Base-by-base conservation (phyloP, 2,329 filamentous ascomycete species). In the Talaromyces rugulosus region DNA sequence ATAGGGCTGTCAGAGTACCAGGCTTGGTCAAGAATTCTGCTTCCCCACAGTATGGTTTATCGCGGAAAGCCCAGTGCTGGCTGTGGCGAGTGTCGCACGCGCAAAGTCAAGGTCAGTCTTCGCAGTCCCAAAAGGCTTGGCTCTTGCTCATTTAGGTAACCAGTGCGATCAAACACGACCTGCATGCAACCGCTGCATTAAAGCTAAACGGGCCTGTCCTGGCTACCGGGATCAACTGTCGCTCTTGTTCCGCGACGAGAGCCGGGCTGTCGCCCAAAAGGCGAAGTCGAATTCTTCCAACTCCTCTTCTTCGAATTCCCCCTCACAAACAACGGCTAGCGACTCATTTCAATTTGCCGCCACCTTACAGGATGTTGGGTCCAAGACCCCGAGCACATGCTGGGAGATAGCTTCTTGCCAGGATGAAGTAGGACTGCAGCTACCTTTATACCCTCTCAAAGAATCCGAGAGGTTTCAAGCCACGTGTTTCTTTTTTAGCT, bases 201-300 rank as follows among this genome's bases (percentile, higher is more conserved):
- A 85, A 47, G 81, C 85, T 53, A 80, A 81, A 68, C 85, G 85
- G 72, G 81, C 77, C 67, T 89, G 86, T 66, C 84, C 85, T 23
- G 86, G 86, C 6, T 88, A 89, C 68, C 81, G 86, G 66, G 85
- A 88, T 65, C 84, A 87, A 71, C 75, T 88, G 36, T 85, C 85
- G 34, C 77, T 88, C 62, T 84, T 88, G 81, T 89, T 89, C 70
- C 84, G 86, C 42, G 85, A 89, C 75, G 85, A 89, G 74, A 88
- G 83, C 67, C 83, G 78, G 66, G 84, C 87, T 67, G 85, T 88
- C 53, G 83, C 85, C 30, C 81, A 81, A 64, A 87, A 85, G 69
- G 30, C 82, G 78, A 72, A 83, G 77, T 81, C 80, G 77, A 47
- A 36, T 28, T 47, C 50, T n/a, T 14, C 11, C 28, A 53, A 31